Evolutionary conservation across 192 early-diverging fungal species (phyloP).

Genomic region (Coemansia sp.): DNA sequence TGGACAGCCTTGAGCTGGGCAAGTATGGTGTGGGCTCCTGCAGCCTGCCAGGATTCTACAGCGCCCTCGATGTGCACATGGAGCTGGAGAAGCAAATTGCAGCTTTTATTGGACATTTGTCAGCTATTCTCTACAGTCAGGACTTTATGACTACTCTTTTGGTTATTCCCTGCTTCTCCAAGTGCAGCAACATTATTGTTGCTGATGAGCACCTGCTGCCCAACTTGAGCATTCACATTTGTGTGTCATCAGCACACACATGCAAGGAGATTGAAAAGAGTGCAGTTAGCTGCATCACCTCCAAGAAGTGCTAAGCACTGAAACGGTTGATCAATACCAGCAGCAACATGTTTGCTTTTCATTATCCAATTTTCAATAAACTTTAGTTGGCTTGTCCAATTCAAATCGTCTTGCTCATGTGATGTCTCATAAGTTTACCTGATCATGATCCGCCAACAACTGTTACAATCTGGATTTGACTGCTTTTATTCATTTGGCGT

Average conservation of each 20-base stretch:
- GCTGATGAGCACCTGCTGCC: slow-evolving; percentile 82
- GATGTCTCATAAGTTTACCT: too few species aligned
- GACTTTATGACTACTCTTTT: slow-evolving; percentile 89
- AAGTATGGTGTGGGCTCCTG: slow-evolving; percentile 96
- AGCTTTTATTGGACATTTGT: slow-evolving; percentile 78
- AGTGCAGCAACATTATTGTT: slow-evolving; percentile 93
- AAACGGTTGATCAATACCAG: neutral
- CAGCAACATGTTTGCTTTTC: neutral
- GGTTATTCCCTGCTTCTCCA: slow-evolving; percentile 93
- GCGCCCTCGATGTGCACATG: slow-evolving; percentile 94
- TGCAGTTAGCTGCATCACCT: slow-evolving; percentile 57
- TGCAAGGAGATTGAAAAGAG: slow-evolving; percentile 83
- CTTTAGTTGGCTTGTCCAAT: neutral
- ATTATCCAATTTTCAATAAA: neutral
- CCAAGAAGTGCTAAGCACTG: slow-evolving; percentile 45
- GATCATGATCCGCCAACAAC: too few species aligned
- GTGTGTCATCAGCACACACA: slow-evolving; percentile 69
- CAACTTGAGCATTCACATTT: slow-evolving; percentile 80
- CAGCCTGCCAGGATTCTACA: slow-evolving; percentile 94
- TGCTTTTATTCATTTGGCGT: too few species aligned
- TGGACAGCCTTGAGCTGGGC: slow-evolving; percentile 70
- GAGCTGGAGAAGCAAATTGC: slow-evolving; percentile 86
- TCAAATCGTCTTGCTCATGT: neutral
- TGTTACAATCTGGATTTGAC: too few species aligned
- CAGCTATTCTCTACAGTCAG: slow-evolving; percentile 92